Evolutionary conservation across 2,329 filamentous ascomycete genomes (phyloP).

Genomic region (Parafenestella ontariensis): DNA sequence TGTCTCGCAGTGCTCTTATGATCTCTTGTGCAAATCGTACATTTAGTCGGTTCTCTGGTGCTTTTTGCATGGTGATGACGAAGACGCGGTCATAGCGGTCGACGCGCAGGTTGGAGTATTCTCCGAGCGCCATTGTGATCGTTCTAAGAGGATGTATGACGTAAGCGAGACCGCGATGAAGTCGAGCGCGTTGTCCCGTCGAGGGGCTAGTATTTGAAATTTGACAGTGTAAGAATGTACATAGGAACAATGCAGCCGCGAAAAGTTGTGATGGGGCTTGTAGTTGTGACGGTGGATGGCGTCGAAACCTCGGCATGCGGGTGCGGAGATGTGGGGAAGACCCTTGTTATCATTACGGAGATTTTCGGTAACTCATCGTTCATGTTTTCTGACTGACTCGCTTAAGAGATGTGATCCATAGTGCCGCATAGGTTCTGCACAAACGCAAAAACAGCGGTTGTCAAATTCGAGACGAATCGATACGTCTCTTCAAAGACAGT

Average conservation of each 20-base stretch:
- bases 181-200: not conserved
- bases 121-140: conserved; percentile 34
- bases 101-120: conserved; percentile 54
- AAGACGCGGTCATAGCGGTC: conserved; percentile 58
- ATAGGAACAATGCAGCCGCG: not conserved
- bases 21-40: conserved; percentile 60
- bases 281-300: not conserved
- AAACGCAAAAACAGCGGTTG: not conserved
- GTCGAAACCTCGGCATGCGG: conserved; percentile 25
- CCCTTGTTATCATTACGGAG: conserved; percentile 4
- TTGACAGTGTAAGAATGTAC: not conserved
- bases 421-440: not conserved
- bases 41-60: conserved; percentile 62
- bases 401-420: not conserved
- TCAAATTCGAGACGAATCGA: not conserved
- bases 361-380: conserved; percentile 15
- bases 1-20: conserved; percentile 57
- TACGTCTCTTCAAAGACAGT: not conserved
- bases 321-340: conserved; percentile 32
- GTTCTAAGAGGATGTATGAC: not conserved
- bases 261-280: not conserved
- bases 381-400: not conserved
- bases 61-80: conserved; percentile 62
- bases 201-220: not conserved
- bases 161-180: not conserved